Evolutionary conservation across 108 stramenopile species (phyloP).

Genomic region (Nitzschia sp.): DNA sequence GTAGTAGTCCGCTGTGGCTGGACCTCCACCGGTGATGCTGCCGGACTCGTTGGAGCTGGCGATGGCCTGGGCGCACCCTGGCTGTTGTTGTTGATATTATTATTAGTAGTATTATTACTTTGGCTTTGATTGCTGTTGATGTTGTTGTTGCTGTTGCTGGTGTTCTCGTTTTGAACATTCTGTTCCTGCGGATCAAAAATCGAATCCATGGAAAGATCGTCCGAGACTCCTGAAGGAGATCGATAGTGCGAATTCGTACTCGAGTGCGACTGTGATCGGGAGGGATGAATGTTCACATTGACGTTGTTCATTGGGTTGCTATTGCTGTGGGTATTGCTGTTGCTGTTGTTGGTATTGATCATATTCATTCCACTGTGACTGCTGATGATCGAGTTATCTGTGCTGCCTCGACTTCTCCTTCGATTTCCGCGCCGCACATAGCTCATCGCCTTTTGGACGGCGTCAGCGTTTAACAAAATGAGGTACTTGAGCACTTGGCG

Average conservation of each 20-base stretch:
- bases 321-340: not conserved
- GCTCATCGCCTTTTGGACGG: constrained; percentile 23
- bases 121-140: not conserved
- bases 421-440: constrained; percentile 9
- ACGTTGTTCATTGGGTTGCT: no score
- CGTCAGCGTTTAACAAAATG: constrained; percentile 21
- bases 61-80: not conserved
- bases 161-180: not conserved
- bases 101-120: not conserved
- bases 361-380: not conserved
- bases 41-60: no score
- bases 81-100: not conserved
- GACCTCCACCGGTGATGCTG: no score
- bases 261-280: not conserved
- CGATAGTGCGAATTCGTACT: no score
- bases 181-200: not conserved
- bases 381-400: not conserved
- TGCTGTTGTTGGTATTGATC: not conserved
- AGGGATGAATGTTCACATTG: no score
- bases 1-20: no score
- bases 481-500: constrained; percentile 28
- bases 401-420: not conserved
- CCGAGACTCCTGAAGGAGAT: not conserved
- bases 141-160: not conserved
- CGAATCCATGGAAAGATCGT: not conserved